Conservation (phyloP, 495 filamentous ascomycete species). For the Hypoxylon trugodes region DNA sequence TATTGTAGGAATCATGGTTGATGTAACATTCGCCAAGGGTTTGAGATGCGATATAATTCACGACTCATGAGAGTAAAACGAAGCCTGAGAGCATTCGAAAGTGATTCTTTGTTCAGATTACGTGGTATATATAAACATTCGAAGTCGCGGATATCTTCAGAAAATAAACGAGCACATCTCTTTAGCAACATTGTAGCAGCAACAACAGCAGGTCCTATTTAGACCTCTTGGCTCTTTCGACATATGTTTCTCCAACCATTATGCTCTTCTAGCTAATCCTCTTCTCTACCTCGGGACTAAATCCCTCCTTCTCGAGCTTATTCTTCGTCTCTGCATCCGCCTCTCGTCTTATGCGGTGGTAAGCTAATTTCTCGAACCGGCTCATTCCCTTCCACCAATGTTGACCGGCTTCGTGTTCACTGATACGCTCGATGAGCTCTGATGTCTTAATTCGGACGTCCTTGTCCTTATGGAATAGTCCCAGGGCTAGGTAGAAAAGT, state of each 20-base stretch:
- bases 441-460: constrained; percentile 81
- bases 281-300: constrained; percentile 38
- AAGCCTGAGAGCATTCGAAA: background rate
- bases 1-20: background rate
- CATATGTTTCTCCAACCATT: background rate
- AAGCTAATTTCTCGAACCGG: constrained; percentile 86
- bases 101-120: constrained; percentile 35
- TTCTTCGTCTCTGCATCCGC: constrained; percentile 56
- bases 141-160: constrained; percentile 35
- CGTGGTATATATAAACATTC: constrained; percentile 35
- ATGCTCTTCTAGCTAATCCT: constrained; percentile 39
- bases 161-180: constrained; percentile 22
- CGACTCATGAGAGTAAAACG: background rate
- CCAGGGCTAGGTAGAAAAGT: constrained; percentile 89
- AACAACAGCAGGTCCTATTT: constrained; percentile 8
- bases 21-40: background rate
- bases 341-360: constrained; percentile 72
- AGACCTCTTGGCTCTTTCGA: constrained; percentile 10
- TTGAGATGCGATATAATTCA: background rate
- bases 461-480: constrained; percentile 88
- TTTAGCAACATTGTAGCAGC: background rate
- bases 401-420: constrained; percentile 85
- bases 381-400: constrained; percentile 92
- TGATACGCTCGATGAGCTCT: constrained; percentile 82
- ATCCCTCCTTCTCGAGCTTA: constrained; percentile 43